Evolutionary conservation across 164 flowering plant genomes (phyloP), one percentile per base, ranked within the genome.

Genomic region (Litsea cubeba): DNA sequence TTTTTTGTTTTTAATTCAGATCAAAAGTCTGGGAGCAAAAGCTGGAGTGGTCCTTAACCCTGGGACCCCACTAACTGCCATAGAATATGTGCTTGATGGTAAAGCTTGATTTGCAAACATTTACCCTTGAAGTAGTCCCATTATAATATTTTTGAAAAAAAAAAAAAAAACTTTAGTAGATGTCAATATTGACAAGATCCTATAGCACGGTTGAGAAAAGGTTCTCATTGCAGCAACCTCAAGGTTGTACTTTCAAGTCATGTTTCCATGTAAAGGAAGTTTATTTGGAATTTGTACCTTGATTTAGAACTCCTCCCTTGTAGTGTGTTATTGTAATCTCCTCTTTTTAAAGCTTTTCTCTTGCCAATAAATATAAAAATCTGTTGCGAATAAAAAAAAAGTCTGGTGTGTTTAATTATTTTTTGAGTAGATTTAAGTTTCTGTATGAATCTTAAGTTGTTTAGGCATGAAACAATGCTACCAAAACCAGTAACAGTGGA

Each of bases 11-110:
- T 26, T 8, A 18, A 22, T 35, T 24, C 81, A 93, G 99, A 83
- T 95, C 17, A 95, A 95, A 84, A 85, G 88, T 81, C 78, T 92
- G 71, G 99, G 98, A 74, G 99, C 99, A 71, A 95, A 93, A 86
- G 99, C 97, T 78, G 99, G 99, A 80, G 99, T 95, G 66, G 98
- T 93, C 51, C 81, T 95, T 62, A 95, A 95, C 83, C 99, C 99
- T 76, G 96, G 76, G 40, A 92, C 99, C 72, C 85, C 99, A 32
- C 82, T 95, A 51, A 82, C 49, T 81, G 76, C 94, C 57, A 91
- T 95, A 73, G 98, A 95, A 73, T 95, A 89, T 82, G 90, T 95
- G 69, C 95, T 95, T 81, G 98, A 95, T 86, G 97, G 99, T 95
- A 84, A 90, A 83, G 22, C n/a, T 58, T 8, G 51, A 40, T 23